Evolutionary conservation across 2,329 filamentous ascomycete species (phyloP), one percentile per base, ranked within the genome.

Genomic region (Onygenales sp.): DNA sequence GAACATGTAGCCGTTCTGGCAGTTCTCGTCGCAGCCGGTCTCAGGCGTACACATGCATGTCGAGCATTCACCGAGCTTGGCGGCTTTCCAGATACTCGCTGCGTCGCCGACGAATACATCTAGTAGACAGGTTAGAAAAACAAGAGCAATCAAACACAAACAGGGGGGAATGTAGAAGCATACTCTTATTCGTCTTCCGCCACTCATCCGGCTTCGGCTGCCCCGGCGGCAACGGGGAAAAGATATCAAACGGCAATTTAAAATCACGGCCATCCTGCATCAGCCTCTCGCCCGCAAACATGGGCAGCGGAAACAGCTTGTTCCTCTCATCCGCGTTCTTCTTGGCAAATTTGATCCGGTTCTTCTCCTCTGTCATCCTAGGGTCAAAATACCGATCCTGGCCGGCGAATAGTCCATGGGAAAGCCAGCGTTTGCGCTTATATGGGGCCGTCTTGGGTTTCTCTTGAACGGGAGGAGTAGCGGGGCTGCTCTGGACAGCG

Each of bases 1-100:
- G 53, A 95, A 84, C 90, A 97, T 97, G 69, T 90, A 90, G 57
- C 90, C 80, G 69, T 98, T 98, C 66, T 95, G 87, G 71, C 93
- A 98, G 62, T 87, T 80, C 58, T 96, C 89, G 58, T 84, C 87
- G 64, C 93, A 97, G 38, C 89, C 90, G 52, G 85, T 83, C 51
- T 91, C 87, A 6, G 80, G 76, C 43, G 75, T 83, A 72, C 90
- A 95, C 54, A 89, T 83, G 65, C 90, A 95, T 65, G 83, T 81
- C 55, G 86, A 89, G 57, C 88, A 81, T 61, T 89, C 83, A 61
- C 85, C 81, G 55, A 85, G 82, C 39, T 86, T 86, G 43, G 80
- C 83, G 64, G 89, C 89, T 68, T 87, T 87, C 89, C 90, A 95
- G 62, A 86, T 79, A 9, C 84, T 81, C 31, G 79, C 82, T 21